Conservation (phyloP, 169 alveolate genomes). For the Cyclospora cayetanensis region DNA sequence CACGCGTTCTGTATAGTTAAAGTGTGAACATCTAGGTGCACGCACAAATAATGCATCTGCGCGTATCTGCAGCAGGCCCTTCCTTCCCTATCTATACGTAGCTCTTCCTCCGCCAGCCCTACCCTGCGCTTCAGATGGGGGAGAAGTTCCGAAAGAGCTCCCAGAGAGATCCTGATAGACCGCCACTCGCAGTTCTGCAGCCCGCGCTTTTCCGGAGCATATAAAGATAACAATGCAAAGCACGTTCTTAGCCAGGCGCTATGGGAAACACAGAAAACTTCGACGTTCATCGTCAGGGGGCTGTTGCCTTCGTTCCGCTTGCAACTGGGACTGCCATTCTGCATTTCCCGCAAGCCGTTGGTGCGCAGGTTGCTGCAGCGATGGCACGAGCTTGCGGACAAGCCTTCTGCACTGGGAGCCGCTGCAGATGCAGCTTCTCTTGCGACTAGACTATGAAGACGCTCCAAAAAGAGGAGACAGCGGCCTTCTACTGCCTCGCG, state of each 20-base stretch:
- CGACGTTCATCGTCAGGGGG: background rate
- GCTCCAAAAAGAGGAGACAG: background rate
- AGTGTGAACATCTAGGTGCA: background rate
- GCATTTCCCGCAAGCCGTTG: background rate
- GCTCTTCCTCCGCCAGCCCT: background rate
- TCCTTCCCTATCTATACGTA: background rate
- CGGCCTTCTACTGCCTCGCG: slow-evolving; percentile 2
- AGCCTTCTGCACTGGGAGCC: background rate
- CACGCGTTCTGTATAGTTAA: too few relatives aligned
- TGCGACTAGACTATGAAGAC: background rate
- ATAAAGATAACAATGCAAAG: background rate
- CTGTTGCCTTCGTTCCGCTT: background rate
- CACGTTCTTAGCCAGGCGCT: background rate
- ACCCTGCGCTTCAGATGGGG: background rate
- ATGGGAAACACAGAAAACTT: background rate
- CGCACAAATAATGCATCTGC: background rate
- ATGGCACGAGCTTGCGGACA: background rate
- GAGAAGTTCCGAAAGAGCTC: background rate
- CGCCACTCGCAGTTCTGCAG: slow-evolving; percentile 1
- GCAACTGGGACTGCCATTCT: background rate
- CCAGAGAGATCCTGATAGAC: background rate
- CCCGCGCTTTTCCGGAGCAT: background rate
- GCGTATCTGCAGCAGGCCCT: background rate
- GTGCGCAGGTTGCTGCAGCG: slow-evolving; percentile 13
- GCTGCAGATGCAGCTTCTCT: background rate